These are phyloP conservation scores for Fusarium nelsonii DNA, from an alignment of 2,329 filamentous ascomycete genomes.

Conservation along the genomic window DNA sequence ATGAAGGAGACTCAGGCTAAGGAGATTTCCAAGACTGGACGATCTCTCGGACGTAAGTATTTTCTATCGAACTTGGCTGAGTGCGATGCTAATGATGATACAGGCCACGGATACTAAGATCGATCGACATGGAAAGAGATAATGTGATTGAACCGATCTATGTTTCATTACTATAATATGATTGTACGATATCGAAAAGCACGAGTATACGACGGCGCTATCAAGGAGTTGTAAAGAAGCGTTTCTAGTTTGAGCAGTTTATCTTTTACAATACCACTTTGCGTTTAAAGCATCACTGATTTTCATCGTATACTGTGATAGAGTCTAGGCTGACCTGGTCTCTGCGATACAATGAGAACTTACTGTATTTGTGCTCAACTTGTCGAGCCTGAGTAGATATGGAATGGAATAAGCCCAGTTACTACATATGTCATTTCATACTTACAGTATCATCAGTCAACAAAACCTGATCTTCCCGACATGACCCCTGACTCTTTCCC, in stretches of 20 bases:
- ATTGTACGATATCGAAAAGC: slow-evolving; percentile 28
- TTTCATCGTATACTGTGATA: no score
- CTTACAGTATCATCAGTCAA: no score
- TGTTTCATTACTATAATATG: slow-evolving; percentile 8
- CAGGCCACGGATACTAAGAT: slow-evolving; percentile 34
- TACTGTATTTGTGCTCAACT: no score
- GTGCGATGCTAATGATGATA: background rate
- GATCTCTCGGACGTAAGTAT: slow-evolving; percentile 74
- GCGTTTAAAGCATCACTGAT: background rate
- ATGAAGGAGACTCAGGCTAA: slow-evolving; percentile 76
- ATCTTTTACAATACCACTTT: slow-evolving; percentile 14
- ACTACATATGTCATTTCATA: no score
- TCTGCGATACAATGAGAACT: no score
- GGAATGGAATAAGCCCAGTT: no score
- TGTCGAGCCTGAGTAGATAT: no score
- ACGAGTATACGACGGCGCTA: slow-evolving; percentile 6
- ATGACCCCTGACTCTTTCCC: no score
- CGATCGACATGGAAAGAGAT: background rate
- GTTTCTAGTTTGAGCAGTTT: slow-evolving; percentile 5
- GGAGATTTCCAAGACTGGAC: slow-evolving; percentile 75
- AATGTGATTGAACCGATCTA: no score
- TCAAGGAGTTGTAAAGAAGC: background rate
- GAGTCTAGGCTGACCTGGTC: no score
- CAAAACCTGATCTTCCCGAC: background rate
- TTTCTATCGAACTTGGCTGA: accelerated